phyloP scores from a whole-genome alignment of 768 basidiomycete species.

The Terana coerulea region DNA sequence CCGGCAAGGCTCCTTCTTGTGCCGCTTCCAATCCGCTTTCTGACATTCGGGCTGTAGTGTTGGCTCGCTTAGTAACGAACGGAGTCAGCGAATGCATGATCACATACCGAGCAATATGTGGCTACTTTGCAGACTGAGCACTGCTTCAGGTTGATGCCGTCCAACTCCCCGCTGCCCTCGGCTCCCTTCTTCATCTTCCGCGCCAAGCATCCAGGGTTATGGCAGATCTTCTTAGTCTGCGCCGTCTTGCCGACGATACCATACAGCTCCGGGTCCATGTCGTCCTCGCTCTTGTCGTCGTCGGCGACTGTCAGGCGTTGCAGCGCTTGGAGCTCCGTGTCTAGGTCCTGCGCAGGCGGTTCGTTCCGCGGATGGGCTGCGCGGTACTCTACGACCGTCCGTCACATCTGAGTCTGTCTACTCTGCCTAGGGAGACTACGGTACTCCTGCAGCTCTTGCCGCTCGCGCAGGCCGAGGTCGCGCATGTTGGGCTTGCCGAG shows the following conservation, averaged over 20 bases:
- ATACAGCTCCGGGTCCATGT: constrained; percentile 5
- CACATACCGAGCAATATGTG: constrained; percentile 15
- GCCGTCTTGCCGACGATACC: constrained; percentile 1
- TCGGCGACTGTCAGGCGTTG: not conserved
- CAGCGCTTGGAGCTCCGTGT: not conserved
- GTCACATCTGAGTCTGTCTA: no score
- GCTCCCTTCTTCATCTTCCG: not conserved
- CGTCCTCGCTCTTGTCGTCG: constrained; percentile 5
- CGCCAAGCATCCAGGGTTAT: constrained; percentile 11
- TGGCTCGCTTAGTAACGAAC: not conserved
- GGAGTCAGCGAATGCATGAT: not conserved
- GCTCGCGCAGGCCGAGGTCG: not conserved
- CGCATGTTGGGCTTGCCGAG: constrained; percentile 6
- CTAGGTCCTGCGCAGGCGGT: not conserved
- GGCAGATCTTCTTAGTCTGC: constrained; percentile 6
- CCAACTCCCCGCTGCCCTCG: not conserved
- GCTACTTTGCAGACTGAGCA: constrained; percentile 10
- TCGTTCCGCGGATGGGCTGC: not conserved
- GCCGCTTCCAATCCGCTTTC: constrained; percentile 12
- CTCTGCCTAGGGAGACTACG: no score
- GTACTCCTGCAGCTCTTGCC: not conserved
- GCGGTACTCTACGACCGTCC: not conserved
- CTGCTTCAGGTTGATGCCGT: constrained; percentile 6
- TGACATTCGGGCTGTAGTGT: constrained; percentile 14
- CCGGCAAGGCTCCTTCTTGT: constrained; percentile 14